A percentile compares a stretch with the other conserved stretches of the same genome.
Conservation (phyloP, 2,329 filamentous ascomycete species). For the Colletotrichum lupini region DNA sequence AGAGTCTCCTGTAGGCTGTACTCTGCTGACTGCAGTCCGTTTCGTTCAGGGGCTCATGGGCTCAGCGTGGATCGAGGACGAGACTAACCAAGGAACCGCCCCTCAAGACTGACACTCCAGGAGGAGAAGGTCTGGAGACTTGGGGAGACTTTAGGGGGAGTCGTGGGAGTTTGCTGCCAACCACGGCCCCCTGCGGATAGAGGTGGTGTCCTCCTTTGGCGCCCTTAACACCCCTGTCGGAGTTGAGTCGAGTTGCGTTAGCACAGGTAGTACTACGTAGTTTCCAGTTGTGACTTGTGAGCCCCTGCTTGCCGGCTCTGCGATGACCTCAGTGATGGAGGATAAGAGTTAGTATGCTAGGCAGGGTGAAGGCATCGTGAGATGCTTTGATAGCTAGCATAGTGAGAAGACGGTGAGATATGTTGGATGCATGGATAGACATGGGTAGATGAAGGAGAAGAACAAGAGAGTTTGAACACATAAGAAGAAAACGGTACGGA, state of each 20-base stretch:
- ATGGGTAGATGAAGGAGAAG: background rate
- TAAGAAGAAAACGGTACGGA: background rate
- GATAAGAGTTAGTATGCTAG: background rate
- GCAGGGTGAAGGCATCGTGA: background rate
- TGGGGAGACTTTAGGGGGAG: background rate
- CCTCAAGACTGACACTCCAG: background rate
- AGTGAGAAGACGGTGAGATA: background rate
- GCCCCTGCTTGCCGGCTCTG: conserved; percentile 11
- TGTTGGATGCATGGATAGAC: background rate
- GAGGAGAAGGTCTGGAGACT: background rate
- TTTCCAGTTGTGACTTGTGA: conserved; percentile 4
- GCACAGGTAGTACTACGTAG: background rate
- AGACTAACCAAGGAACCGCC: background rate
- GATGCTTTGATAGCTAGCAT: background rate
- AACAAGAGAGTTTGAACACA: background rate
- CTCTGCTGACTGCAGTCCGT: background rate
- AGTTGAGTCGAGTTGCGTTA: conserved; percentile 5
- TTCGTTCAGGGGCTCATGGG: background rate
- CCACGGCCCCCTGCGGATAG: conserved; percentile 14
- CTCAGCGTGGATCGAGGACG: conserved; percentile 1
- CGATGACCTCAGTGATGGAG: conserved; percentile 16
- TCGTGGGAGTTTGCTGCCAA: conserved; percentile 4
- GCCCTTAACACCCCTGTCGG: conserved; percentile 15
- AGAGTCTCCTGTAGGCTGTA: background rate
- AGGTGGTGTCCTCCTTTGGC: background rate